Base-by-base conservation (phyloP, 1,284 basidiomycete species). In the Leccinum fallax region DNA sequence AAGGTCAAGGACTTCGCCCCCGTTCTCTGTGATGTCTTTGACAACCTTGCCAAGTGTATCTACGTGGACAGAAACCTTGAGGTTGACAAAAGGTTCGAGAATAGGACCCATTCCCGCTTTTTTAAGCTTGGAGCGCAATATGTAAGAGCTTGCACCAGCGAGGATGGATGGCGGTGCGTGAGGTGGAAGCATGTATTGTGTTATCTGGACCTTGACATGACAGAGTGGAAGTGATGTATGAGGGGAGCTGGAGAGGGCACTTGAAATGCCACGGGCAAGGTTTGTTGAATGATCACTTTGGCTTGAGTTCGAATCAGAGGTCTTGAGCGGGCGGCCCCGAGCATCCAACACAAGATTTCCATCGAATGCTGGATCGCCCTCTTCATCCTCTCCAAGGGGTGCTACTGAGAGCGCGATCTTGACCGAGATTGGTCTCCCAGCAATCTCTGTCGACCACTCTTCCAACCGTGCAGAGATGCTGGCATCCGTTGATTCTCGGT, bases 21-120 rank as follows among this genome's bases (percentile, higher is more conserved):
- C 85, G 64, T 86, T 83, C 68, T 93, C 91, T 5, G 88, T 89
- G 8, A 93, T 76, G 67, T 93, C 90, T 70, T 87, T 91, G 56
- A 93, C 84, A 15, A 89, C 85, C 68, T 85, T 89, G 11, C 92
- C 91, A 5, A 93, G 77, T 53, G 79, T 79, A 61, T 87, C 85
- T 63, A 89, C 88, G 21, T 80, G 79, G 6, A 92, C 84, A 11
- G 83, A 83, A 57, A 92, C 81, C 66, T 85, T 89, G 61, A 93
- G 76, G 26, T 78, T 76, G 48, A 91, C 81, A 67, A 84, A 93
- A 10, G 91, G 91, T 71, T 93, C 91, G 77, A 93, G 81, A 52
- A 93, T 74, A 1, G 86, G 81, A 2, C 92, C 92, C 68, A 84
- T 80, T 7, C 87, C 88, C 5, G 84, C 83, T 30, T 80, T 79